Percentiles rank a stretch among this genome's conserved stretches.
Evolutionary conservation across 176 grass and related monocot genomes (phyloP).

Genomic region (Carex kokanica): DNA sequence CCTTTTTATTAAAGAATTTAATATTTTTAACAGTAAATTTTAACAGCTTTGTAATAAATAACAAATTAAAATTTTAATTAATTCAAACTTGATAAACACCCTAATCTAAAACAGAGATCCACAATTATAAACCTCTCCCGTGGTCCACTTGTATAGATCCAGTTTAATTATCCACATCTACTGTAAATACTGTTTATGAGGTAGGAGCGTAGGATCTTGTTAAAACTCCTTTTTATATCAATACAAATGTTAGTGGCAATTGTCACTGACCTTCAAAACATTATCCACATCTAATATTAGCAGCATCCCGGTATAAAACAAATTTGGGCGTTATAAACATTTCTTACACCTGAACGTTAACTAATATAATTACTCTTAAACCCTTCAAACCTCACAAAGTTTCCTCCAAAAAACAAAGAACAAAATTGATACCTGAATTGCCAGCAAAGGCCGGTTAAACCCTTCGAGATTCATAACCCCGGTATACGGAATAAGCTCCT

Average conservation of each 20-base stretch:
- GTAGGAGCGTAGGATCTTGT: too few relatives aligned
- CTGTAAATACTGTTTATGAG: too few relatives aligned
- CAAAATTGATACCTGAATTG: slow-evolving; percentile 55
- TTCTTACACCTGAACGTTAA: background rate
- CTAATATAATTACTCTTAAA: background rate
- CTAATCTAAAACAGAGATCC: background rate
- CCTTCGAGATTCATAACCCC: slow-evolving; percentile 98
- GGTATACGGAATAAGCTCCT: slow-evolving; percentile 81
- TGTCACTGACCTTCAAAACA: too few relatives aligned
- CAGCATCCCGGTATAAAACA: background rate
- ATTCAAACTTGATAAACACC: too few relatives aligned
- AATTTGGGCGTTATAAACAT: background rate
- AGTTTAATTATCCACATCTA: too few relatives aligned
- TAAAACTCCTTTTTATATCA: too few relatives aligned
- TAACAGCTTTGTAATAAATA: too few relatives aligned
- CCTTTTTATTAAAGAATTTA: too few relatives aligned
- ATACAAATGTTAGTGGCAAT: too few relatives aligned
- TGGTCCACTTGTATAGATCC: background rate
- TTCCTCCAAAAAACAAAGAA: background rate
- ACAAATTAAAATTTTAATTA: too few relatives aligned
- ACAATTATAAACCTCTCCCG: background rate
- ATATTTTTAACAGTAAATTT: too few relatives aligned
- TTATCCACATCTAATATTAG: background rate
- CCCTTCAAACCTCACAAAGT: background rate
- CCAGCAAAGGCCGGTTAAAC: slow-evolving; percentile 66